Conservation (phyloP, 208 protist genomes). For the Blastocrithidia nonstop region DNA sequence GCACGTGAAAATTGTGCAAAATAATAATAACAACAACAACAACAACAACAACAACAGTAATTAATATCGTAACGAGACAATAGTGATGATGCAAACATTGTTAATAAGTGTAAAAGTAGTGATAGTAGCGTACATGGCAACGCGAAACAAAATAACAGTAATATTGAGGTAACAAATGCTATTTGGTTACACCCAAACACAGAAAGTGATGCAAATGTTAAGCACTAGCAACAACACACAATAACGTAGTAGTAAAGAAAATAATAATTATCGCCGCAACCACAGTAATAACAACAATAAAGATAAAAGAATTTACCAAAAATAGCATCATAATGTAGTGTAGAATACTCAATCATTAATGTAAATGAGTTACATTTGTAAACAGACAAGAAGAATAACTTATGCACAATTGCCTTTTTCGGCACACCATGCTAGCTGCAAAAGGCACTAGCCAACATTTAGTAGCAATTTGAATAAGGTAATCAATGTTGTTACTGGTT, state of each 20-base stretch:
- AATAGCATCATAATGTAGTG: not conserved
- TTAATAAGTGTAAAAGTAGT: too few species aligned
- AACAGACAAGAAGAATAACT: too few species aligned
- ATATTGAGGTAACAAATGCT: too few species aligned
- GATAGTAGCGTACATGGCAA: too few species aligned
- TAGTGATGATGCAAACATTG: too few species aligned
- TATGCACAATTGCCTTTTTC: constrained; percentile 64
- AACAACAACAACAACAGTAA: too few species aligned
- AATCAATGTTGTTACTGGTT: constrained; percentile 32
- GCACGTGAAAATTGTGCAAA: too few species aligned
- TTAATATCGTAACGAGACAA: too few species aligned
- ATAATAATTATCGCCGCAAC: not conserved
- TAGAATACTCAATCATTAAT: constrained; percentile 4
- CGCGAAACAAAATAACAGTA: too few species aligned
- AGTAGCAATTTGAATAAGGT: constrained; percentile 38
- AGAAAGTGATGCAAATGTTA: not conserved
- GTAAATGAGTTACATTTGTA: too few species aligned
- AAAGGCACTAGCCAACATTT: constrained; percentile 15
- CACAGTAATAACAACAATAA: not conserved
- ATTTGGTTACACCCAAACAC: too few species aligned
- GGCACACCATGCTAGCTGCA: constrained; percentile 32
- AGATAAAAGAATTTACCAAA: not conserved
- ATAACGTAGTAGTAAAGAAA: not conserved
- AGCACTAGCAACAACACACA: not conserved
- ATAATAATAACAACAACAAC: too few species aligned